phyloP scores from a whole-genome alignment of 345 rosid species.

The Durio zibethinus region DNA sequence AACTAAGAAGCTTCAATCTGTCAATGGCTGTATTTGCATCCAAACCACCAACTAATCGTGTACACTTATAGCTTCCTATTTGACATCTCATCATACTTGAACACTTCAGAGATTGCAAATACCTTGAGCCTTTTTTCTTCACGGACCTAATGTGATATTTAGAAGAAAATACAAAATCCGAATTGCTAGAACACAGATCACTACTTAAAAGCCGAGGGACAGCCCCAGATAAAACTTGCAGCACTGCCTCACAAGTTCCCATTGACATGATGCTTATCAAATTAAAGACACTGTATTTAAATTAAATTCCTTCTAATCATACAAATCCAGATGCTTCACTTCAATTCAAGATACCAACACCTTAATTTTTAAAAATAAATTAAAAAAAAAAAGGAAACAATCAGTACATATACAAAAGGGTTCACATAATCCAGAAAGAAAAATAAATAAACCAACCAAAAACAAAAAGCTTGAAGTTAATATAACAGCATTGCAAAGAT shows the following conservation, averaged over 20 bases:
- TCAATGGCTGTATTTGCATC: constrained; percentile 13
- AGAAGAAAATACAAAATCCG: constrained; percentile 23
- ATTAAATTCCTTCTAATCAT: background rate
- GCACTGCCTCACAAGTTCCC: constrained; percentile 52
- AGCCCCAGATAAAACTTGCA: constrained; percentile 44
- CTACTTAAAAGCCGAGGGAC: constrained; percentile 30
- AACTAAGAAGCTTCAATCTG: constrained; percentile 26
- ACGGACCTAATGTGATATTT: constrained; percentile 19
- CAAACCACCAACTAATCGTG: constrained; percentile 15
- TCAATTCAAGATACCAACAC: background rate
- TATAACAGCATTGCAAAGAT: background rate
- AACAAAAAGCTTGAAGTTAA: background rate
- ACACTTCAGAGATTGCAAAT: constrained; percentile 20
- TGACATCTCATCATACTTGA: constrained; percentile 23
- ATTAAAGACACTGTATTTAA: background rate
- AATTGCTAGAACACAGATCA: constrained; percentile 26
- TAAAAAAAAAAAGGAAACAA: background rate
- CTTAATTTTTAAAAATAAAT: background rate
- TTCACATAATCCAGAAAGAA: background rate
- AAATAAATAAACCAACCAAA: background rate
- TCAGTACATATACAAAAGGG: background rate
- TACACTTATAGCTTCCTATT: constrained; percentile 14
- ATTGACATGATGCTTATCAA: constrained; percentile 26
- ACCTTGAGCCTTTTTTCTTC: constrained; percentile 29
- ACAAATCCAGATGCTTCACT: background rate